Percentiles rank a stretch among this genome's conserved stretches.
These are phyloP conservation scores for Remersonia thermophila DNA, from an alignment of 2,329 filamentous ascomycete species.

Conservation along the genomic window DNA sequence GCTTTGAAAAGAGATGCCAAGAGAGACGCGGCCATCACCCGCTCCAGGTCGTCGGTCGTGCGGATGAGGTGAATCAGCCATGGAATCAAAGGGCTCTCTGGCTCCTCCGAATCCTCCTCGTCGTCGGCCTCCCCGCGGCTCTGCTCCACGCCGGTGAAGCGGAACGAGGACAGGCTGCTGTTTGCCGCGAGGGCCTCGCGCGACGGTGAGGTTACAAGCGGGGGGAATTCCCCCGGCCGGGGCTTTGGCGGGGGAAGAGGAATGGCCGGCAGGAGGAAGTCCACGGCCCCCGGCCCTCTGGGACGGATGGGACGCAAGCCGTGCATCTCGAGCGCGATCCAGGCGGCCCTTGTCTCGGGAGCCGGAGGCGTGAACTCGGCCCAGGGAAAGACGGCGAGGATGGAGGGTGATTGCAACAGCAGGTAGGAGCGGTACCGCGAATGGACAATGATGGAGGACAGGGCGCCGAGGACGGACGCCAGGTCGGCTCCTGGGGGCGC, in stretches of 20 bases:
- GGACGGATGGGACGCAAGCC: conserved; percentile 34
- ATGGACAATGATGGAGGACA: conserved; percentile 62
- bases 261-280: conserved; percentile 49
- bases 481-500: conserved; percentile 48
- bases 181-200: conserved; percentile 23
- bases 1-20: conserved; percentile 58
- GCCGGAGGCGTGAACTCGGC: conserved; percentile 37
- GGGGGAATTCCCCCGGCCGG: conserved; percentile 35
- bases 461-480: conserved; percentile 61
- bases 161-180: conserved; percentile 5
- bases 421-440: conserved; percentile 69
- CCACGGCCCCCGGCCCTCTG: conserved; percentile 44
- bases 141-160: conserved; percentile 22
- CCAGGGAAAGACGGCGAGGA: conserved; percentile 56
- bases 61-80: conserved; percentile 59
- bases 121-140: conserved; percentile 20
- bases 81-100: conserved; percentile 59
- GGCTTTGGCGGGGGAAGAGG: conserved; percentile 29
- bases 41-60: conserved; percentile 42
- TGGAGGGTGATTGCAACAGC: conserved; percentile 54
- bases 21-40: conserved; percentile 57
- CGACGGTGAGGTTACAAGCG: conserved; percentile 33
- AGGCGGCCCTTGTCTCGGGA: conserved; percentile 36
- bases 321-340: conserved; percentile 41
- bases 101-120: conserved; percentile 38